These are phyloP conservation scores for Tritrichomonas musculus DNA, from an alignment of 208 protist genomes.

Conservation along the genomic window DNA sequence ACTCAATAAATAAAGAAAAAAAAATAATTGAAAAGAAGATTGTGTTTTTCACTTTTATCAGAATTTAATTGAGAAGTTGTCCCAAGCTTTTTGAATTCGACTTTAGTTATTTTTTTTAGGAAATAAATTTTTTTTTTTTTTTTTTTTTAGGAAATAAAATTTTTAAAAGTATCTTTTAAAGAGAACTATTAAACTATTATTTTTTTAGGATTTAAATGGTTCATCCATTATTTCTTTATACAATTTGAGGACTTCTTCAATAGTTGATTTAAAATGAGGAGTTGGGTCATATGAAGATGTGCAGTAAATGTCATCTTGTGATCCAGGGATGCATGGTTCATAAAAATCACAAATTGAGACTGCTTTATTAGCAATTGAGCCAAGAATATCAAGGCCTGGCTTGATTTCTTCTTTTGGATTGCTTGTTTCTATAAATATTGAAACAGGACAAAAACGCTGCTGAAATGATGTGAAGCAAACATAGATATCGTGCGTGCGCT, in stretches of 20 bases:
- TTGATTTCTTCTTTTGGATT: conserved; percentile 81
- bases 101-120: no score
- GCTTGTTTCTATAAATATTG: conserved; percentile 87
- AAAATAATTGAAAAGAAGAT: no score
- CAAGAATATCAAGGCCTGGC: conserved; percentile 77
- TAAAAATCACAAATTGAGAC: conserved; percentile 34
- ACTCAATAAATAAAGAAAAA: no score
- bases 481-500: conserved; percentile 82
- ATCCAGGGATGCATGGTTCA: conserved; percentile 74
- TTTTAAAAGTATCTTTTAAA: no score
- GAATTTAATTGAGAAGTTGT: no score
- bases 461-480: conserved; percentile 74
- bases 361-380: conserved; percentile 38
- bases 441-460: conserved; percentile 87
- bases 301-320: conserved; percentile 77
- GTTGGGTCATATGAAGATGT: conserved; percentile 81
- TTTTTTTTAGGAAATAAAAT: no score
- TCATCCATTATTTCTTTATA: conserved; percentile 89
- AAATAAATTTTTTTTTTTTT: no score
- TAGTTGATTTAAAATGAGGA: conserved; percentile 95
- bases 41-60: no score
- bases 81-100: no score
- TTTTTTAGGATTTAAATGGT: conserved; percentile 49
- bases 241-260: conserved; percentile 85
- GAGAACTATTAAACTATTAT: no score